These are phyloP conservation scores for Ocimum tenuiflorum DNA, from an alignment of 257 asterid species.

Conservation along the genomic window DNA sequence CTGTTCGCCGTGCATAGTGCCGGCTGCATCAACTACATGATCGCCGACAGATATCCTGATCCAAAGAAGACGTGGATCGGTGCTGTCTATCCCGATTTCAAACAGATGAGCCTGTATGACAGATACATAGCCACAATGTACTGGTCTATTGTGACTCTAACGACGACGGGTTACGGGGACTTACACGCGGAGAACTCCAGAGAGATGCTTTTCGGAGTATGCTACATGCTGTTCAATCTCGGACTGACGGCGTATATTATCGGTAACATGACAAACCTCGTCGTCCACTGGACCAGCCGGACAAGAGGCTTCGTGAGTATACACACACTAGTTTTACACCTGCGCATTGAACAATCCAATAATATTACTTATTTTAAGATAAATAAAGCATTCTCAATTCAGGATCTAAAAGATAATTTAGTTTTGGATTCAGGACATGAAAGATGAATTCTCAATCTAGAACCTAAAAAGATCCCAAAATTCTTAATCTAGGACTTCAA, in stretches of 20 bases:
- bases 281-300: slow-evolving; percentile 90
- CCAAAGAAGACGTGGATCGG: slow-evolving; percentile 78
- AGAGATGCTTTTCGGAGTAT: slow-evolving; percentile 75
- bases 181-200: slow-evolving; percentile 74
- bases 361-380: too few relatives aligned
- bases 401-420: too few relatives aligned
- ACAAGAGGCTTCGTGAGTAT: slow-evolving; percentile 61
- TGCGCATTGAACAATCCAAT: too few relatives aligned
- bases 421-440: too few relatives aligned
- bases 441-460: too few relatives aligned
- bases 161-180: slow-evolving; percentile 92
- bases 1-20: slow-evolving; percentile 74
- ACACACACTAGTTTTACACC: too few relatives aligned
- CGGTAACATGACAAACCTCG: slow-evolving; percentile 97
- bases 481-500: too few relatives aligned
- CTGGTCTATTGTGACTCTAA: slow-evolving; percentile 84
- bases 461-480: too few relatives aligned
- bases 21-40: slow-evolving; percentile 71
- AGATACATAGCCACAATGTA: slow-evolving; percentile 69
- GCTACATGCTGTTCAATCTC: slow-evolving; percentile 79
- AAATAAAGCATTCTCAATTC: too few relatives aligned
- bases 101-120: slow-evolving; percentile 47
- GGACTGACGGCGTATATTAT: slow-evolving; percentile 82
- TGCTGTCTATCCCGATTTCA: slow-evolving; percentile 59
- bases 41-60: slow-evolving; percentile 73